Conservation (phyloP, 2,329 filamentous ascomycete genomes). For the Aspergillus pseudoviridinutans region DNA sequence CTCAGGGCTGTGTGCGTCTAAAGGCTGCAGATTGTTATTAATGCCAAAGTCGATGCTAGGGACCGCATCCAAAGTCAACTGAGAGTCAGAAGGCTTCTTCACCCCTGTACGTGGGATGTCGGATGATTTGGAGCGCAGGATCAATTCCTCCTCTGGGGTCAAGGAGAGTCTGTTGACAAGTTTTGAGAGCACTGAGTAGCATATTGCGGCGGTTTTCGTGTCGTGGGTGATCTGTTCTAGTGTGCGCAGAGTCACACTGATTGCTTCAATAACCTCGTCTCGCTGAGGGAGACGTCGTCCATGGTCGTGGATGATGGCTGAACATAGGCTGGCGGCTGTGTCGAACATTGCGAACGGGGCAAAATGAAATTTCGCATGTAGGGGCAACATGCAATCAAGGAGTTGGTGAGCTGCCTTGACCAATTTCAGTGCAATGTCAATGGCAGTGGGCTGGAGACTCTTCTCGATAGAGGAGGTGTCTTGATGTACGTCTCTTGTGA, state of each 20-base stretch:
- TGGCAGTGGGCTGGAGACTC: constrained; percentile 39
- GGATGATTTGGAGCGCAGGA: not conserved
- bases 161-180: constrained; percentile 16
- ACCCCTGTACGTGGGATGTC: not conserved
- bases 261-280: constrained; percentile 39
- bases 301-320: constrained; percentile 50
- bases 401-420: constrained; percentile 40
- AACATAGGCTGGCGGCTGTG: constrained; percentile 49
- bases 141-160: constrained; percentile 1
- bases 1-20: not conserved
- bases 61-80: not conserved
- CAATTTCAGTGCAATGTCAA: constrained; percentile 45
- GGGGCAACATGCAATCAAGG: constrained; percentile 39
- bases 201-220: constrained; percentile 23
- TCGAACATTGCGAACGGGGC: constrained; percentile 52
- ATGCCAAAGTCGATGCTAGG: not conserved
- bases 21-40: not conserved
- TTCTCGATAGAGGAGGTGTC: constrained; percentile 32
- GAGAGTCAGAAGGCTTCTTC: constrained; percentile 1
- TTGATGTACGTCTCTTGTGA: constrained; percentile 33
- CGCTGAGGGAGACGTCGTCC: constrained; percentile 39
- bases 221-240: constrained; percentile 21
- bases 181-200: constrained; percentile 18
- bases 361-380: constrained; percentile 49
- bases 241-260: constrained; percentile 36